Evolutionary conservation across 495 filamentous ascomycete species (phyloP), one percentile per base, ranked within the genome.

Genomic region (Neohortaea acidophila): DNA sequence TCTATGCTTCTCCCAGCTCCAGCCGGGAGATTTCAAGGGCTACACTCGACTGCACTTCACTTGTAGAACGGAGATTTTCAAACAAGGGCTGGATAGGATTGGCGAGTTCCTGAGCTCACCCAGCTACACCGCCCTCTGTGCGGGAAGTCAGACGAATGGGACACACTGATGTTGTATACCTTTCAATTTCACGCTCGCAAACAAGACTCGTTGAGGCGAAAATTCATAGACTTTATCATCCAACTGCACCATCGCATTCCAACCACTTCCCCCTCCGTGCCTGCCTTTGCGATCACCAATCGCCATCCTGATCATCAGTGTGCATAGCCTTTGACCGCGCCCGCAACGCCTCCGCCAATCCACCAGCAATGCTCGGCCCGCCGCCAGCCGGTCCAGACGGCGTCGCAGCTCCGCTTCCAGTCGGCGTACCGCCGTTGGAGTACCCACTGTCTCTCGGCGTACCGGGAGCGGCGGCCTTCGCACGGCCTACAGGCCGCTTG

Each of bases 341-440:
- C 53, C 77, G 59, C 57, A 89, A 54, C 22, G 83, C 84, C 54
- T 92, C 81, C 3, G 87, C 87, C 44, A 96, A 61, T 0, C 82
- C 81, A 15, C 81, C 84, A 0, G 83, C 84, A 50, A 94, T 55
- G 55, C 81, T 85, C 21, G 54, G 53, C 24, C 56, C 47, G 3
- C 63, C 64, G 38, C 58, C 52, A 27, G 50, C 42, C 10, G 61
- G 64, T 38, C 68, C 68, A 23, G 73, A 75, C 12, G 79, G 69
- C 47, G 68, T 80, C 13, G 74, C 74, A 25, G 79, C 82, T 23
- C 69, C 72, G 15, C 76, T 66, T 33, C 79, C 80, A 11, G 70
- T 71, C 3, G 43, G 39, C 22, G 46, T 46, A 14, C 72, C 74
- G 32, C 65, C 68, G 21, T 54, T 52, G 8, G 69, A 69, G 43